Evolutionary conservation across 1,284 basidiomycete genomes (phyloP), one percentile per base, ranked within the genome.

Genomic region (Pseudozyma tsukubaensis): DNA sequence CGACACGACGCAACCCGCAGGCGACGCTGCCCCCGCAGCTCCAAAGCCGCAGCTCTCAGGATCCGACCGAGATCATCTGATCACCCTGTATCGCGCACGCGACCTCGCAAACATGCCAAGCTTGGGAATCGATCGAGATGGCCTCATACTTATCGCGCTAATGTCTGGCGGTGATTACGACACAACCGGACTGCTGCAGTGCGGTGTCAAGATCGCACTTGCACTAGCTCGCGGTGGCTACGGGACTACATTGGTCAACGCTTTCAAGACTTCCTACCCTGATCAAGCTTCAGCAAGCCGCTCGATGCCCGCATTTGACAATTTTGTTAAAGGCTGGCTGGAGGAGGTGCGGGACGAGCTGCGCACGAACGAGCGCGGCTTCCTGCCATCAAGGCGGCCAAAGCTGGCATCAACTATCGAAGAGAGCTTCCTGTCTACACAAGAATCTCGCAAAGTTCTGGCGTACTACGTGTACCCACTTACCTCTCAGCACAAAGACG

Each of bases 101-200:
- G 53, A 50, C 55, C 55, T 69, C 5, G 44, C 51, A 24, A 36
- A 54, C 19, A 14, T 39, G 35, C 35, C 59, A 10, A 52, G 49
- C 14, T 13, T 70, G 19, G 58, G 48, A 45, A 88, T 96, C 65
- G 89, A 89, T 40, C 88, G 89, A 2, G 88, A 91, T 34, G 94
- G 92, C 0, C 87, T 95, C 79, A 91, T 97, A 45, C 88, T 97
- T 21, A 90, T 96, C 47, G 95, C 91, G 0, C 87, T 97, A 4
- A 87, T 96, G 75, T 89, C 90, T 11, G 95, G 95, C 0, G 96
- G 94, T 0, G 96, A 99, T 85, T 99, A 97, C 79, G 89, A 92
- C 57, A 88, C 69, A 3, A 73, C 47, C 12, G 77, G 76, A 2
- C 42, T 81, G 19, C 24, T 66, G 9, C 57, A 68, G 32, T 84